phyloP scores from a whole-genome alignment of 805 yeast genomes.

The Saccharomycopsis schoenii region DNA sequence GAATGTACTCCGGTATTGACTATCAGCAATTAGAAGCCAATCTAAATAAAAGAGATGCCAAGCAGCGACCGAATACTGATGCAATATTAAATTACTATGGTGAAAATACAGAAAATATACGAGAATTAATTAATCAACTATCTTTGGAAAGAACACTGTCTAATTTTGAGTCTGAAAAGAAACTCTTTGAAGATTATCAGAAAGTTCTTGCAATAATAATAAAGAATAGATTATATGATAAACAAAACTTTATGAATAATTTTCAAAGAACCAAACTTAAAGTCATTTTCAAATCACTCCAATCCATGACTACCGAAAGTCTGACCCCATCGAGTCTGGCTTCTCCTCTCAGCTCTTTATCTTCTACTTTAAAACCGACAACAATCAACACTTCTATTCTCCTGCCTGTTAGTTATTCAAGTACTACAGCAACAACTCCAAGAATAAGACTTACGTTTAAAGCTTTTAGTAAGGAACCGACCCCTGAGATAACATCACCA shows the following conservation, averaged over 20 bases:
- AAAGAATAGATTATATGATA: not conserved
- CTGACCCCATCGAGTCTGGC: not conserved
- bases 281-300: not conserved
- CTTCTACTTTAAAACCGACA: not conserved
- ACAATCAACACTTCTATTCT: not conserved
- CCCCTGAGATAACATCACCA: not conserved
- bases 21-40: not conserved
- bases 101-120: not conserved
- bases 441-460: slow-evolving; percentile 10
- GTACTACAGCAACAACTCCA: slow-evolving; percentile 7
- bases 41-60: not conserved
- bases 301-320: not conserved
- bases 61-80: not conserved
- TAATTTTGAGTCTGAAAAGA: not conserved
- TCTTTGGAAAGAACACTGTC: not conserved
- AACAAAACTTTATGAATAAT: not conserved
- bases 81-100: not conserved
- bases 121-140: not conserved
- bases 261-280: not conserved
- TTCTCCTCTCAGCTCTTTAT: not conserved
- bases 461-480: slow-evolving; percentile 1
- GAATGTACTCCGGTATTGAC: not conserved
- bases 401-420: not conserved
- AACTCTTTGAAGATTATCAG: not conserved
- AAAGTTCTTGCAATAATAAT: not conserved